These are phyloP conservation scores for Dothideomycetes sp. DNA, from an alignment of 2,329 filamentous ascomycete species.

Conservation along the genomic window DNA sequence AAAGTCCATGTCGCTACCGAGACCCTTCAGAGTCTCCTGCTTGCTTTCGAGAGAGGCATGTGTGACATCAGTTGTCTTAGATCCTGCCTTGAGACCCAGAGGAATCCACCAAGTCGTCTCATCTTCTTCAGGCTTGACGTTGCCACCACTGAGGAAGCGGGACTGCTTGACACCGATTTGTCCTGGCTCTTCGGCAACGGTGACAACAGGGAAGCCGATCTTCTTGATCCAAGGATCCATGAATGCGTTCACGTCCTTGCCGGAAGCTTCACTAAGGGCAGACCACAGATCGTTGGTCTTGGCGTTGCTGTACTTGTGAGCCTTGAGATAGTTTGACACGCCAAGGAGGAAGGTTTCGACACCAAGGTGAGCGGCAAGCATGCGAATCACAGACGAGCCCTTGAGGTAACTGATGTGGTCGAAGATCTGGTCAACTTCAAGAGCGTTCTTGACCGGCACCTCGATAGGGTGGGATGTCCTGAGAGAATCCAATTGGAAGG, in stretches of 20 bases:
- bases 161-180: slow-evolving; percentile 76
- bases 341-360: slow-evolving; percentile 82
- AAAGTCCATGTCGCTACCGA: slow-evolving; percentile 56
- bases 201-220: slow-evolving; percentile 88
- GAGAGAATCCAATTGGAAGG: slow-evolving; percentile 80
- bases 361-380: slow-evolving; percentile 85
- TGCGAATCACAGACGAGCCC: slow-evolving; percentile 90
- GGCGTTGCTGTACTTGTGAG: slow-evolving; percentile 79
- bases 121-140: slow-evolving; percentile 84
- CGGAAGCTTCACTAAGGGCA: slow-evolving; percentile 76
- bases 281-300: slow-evolving; percentile 87
- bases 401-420: slow-evolving; percentile 95
- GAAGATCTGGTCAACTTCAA: slow-evolving; percentile 97
- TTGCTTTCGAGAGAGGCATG: slow-evolving; percentile 62
- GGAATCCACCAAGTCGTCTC: slow-evolving; percentile 94
- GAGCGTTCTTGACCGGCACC: slow-evolving; percentile 82
- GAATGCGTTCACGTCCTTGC: slow-evolving; percentile 71
- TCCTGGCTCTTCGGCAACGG: slow-evolving; percentile 70
- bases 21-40: slow-evolving; percentile 61
- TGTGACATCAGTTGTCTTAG: slow-evolving; percentile 50
- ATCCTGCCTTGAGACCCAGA: slow-evolving; percentile 69
- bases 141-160: slow-evolving; percentile 83
- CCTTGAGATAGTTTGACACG: slow-evolving; percentile 79
- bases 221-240: slow-evolving; percentile 95
- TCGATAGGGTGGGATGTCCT: slow-evolving; percentile 93